Conservation (phyloP, 1,139 yeast genomes). For the Kodamaea arcana region DNA sequence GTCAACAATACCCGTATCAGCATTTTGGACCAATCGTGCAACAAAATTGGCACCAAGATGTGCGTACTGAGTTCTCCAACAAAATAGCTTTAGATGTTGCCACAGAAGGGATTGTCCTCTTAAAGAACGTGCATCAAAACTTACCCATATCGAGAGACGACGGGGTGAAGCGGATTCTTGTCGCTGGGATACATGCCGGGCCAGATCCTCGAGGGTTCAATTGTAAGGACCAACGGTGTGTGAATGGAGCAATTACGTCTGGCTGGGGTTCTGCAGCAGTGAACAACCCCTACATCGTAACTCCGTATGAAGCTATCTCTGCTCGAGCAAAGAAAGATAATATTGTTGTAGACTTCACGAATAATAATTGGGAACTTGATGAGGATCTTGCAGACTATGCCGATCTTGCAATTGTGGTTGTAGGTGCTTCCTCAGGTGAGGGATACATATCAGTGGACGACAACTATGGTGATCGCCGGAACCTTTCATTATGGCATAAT, state of each 20-base stretch:
- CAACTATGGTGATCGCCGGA: constrained; percentile 58
- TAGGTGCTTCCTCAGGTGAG: constrained; percentile 53
- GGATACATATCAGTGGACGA: constrained; percentile 56
- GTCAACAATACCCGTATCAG: constrained; percentile 49
- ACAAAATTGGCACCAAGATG: constrained; percentile 55
- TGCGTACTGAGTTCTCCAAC: constrained; percentile 46
- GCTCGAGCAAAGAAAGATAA: constrained; percentile 40
- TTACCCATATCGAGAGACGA: constrained; percentile 46
- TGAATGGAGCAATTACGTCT: constrained; percentile 17
- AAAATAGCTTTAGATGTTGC: constrained; percentile 52
- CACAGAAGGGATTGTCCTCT: constrained; percentile 51
- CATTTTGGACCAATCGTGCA: constrained; percentile 51
- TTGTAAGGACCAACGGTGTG: constrained; percentile 45
- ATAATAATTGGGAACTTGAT: constrained; percentile 43
- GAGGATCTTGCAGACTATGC: constrained; percentile 46
- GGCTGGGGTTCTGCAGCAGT: constrained; percentile 47
- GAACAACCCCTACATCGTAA: constrained; percentile 48
- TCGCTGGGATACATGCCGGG: constrained; percentile 49
- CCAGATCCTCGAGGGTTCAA: constrained; percentile 46
- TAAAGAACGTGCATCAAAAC: constrained; percentile 48
- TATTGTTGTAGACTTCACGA: constrained; percentile 41
- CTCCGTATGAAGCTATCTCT: constrained; percentile 53
- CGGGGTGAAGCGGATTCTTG: constrained; percentile 40
- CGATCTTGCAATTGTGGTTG: constrained; percentile 52
- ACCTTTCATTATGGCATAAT: constrained; percentile 56